Evolutionary conservation across 2,329 filamentous ascomycete species (phyloP), one percentile per base, ranked within the genome.

Genomic region (Alternaria novae-zelandiae): DNA sequence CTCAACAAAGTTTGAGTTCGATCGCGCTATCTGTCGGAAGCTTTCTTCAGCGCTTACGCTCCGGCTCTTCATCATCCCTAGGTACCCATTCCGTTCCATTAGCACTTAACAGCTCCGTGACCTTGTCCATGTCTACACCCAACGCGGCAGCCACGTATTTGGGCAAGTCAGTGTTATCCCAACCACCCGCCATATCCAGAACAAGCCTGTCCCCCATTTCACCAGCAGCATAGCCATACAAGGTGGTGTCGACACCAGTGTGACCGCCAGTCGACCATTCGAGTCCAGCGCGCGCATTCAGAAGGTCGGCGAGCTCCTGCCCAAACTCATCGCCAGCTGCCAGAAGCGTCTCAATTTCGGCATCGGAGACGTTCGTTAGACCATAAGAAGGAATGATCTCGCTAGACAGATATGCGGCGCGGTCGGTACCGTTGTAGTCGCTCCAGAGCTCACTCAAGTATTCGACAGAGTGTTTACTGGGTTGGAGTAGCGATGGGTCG

Each of bases 261-360:
- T 82, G 80, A 0, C 79, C 80, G 9, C 74, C 72, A 4, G 79
- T 81, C 6, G 73, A 71, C 79, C 79, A 82, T 45, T 76, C 72
- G 2, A 77, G 70, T 12, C 78, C 76, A 25, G 78, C 71, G 5
- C 58, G 53, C 1, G 15, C 30, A n/a, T 50, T 57, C 11, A 82
- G 61, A 9, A 76, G 66, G 17, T 67, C 61, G 2, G 72, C 72
- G 7, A 82, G 62, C 21, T 77, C 76, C 21, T 68, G 46, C 0
- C 59, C 66, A 8, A 80, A 72, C 41, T 68, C 67, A 32, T 68
- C 56, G 7, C 74, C 69, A 3, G 66, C 66, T n/a, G 23, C 7
- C 15, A 79, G 61, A 10, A 79, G 66, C 8, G 69, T 66, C 47
- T 75, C 75, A 49, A 75, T 60, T 4, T 76, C 74, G 28, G 74